Percentiles rank a stretch among this genome's conserved stretches.
Evolutionary conservation across 78 protist genomes (phyloP).

Genomic region (Speleostelium caveatum): DNA sequence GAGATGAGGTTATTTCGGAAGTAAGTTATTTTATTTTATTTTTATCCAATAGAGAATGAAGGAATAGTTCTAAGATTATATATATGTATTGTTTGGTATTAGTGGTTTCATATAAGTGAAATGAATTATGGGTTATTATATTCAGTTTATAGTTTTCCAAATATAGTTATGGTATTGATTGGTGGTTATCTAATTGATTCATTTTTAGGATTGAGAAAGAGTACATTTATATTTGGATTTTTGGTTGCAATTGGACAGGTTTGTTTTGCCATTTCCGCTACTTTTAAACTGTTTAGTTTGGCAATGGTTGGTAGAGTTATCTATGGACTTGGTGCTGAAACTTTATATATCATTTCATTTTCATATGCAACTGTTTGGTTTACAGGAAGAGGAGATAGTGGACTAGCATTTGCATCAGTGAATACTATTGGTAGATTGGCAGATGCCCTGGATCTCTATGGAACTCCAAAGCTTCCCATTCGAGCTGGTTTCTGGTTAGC

Average conservation of each 20-base stretch:
- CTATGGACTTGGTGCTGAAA: conserved; percentile 48
- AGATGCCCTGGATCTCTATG: not conserved
- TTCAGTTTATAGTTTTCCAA: conserved; percentile 17
- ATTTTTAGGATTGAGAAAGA: conserved; percentile 4
- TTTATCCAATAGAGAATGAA: too few species aligned
- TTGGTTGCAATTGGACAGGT: conserved; percentile 8
- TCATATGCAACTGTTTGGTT: not conserved
- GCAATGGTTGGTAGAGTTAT: conserved; percentile 33
- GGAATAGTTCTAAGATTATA: too few species aligned
- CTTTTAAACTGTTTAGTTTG: not conserved
- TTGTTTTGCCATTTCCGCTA: not conserved
- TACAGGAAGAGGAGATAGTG: not conserved
- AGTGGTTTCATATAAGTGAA: not conserved
- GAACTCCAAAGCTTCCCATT: not conserved
- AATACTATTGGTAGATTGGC: not conserved
- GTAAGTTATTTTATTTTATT: too few species aligned
- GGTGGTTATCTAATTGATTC: conserved; percentile 40
- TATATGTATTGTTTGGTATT: too few species aligned
- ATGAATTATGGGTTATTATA: not conserved
- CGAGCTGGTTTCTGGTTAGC: not conserved
- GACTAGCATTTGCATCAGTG: not conserved
- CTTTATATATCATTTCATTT: not conserved
- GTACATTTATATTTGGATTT: not conserved
- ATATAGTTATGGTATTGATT: conserved; percentile 13
- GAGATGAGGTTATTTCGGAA: not conserved